Percentiles rank a stretch among this genome's conserved stretches.
Conservation (phyloP, 1,139 yeast species). For the Candida sp. region DNA sequence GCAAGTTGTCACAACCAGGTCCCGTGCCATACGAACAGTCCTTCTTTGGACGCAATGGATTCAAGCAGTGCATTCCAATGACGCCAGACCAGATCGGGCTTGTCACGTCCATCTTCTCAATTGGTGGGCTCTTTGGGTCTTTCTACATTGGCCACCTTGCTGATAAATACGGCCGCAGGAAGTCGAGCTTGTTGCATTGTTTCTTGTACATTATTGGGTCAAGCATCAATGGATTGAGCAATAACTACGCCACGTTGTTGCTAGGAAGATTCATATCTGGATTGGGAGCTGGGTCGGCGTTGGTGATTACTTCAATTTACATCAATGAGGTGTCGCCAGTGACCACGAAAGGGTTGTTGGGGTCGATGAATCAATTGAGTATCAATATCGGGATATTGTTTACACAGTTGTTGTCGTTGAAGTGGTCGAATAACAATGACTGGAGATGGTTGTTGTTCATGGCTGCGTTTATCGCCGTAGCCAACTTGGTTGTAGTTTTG, state of each 20-base stretch:
- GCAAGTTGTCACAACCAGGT: conserved; percentile 37
- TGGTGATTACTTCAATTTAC: conserved; percentile 83
- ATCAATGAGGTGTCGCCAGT: conserved; percentile 82
- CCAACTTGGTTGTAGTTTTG: conserved; percentile 47
- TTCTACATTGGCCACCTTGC: conserved; percentile 74
- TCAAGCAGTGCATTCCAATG: conserved; percentile 58
- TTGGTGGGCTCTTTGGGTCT: conserved; percentile 89
- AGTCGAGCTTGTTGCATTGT: conserved; percentile 60
- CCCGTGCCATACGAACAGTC: conserved; percentile 32
- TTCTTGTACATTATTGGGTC: conserved; percentile 71
- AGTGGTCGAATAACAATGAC: conserved; percentile 62
- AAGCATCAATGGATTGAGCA: conserved; percentile 56
- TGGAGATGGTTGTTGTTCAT: conserved; percentile 76
- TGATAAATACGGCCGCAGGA: conserved; percentile 67
- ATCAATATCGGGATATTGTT: conserved; percentile 83
- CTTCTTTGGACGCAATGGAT: conserved; percentile 44
- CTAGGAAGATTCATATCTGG: conserved; percentile 85
- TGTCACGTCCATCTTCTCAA: conserved; percentile 81
- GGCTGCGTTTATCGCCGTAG: conserved; percentile 59
- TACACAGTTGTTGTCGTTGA: conserved; percentile 75
- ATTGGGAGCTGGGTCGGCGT: conserved; percentile 83
- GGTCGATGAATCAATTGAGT: conserved; percentile 87
- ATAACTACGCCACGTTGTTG: conserved; percentile 46
- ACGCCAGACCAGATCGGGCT: conserved; percentile 71
- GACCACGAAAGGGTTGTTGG: conserved; percentile 72